Conservation (phyloP, 1,284 basidiomycete genomes). For the Hymenochaete sp. region DNA sequence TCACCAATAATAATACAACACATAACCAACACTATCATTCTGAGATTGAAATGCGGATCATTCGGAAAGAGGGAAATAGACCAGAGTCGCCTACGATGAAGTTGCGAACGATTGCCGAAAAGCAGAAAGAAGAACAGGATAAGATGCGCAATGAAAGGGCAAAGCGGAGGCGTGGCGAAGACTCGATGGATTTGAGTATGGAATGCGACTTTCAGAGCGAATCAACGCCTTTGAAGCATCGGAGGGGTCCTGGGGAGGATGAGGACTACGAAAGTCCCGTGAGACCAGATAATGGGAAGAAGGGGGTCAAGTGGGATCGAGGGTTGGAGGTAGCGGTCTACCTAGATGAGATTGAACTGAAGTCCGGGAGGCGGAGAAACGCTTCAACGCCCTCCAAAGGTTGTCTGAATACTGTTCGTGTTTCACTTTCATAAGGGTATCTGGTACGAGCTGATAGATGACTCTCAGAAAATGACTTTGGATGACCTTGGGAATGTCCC, state of each 20-base stretch:
- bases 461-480: constrained; percentile 46
- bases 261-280: constrained; percentile 70
- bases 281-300: constrained; percentile 34
- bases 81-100: constrained; percentile 76
- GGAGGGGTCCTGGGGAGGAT: constrained; percentile 68
- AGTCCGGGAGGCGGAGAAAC: constrained; percentile 35
- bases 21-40: constrained; percentile 59
- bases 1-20: constrained; percentile 61
- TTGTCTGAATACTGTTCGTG: constrained; percentile 42
- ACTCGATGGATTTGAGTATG: constrained; percentile 26
- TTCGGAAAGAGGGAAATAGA: constrained; percentile 60
- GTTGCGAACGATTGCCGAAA: constrained; percentile 61
- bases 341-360: constrained; percentile 50
- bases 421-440: not conserved
- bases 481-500: constrained; percentile 71
- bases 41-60: constrained; percentile 54
- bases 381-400: constrained; percentile 40
- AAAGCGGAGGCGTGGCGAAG: constrained; percentile 38
- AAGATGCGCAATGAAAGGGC: constrained; percentile 57
- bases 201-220: constrained; percentile 20
- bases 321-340: constrained; percentile 54
- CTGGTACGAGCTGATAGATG: constrained; percentile 8
- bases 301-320: constrained; percentile 73
- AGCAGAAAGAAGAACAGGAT: constrained; percentile 60
- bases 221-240: constrained; percentile 32